These are phyloP conservation scores for Colletotrichum horii DNA, from an alignment of 2,329 filamentous ascomycete species.

Conservation along the genomic window DNA sequence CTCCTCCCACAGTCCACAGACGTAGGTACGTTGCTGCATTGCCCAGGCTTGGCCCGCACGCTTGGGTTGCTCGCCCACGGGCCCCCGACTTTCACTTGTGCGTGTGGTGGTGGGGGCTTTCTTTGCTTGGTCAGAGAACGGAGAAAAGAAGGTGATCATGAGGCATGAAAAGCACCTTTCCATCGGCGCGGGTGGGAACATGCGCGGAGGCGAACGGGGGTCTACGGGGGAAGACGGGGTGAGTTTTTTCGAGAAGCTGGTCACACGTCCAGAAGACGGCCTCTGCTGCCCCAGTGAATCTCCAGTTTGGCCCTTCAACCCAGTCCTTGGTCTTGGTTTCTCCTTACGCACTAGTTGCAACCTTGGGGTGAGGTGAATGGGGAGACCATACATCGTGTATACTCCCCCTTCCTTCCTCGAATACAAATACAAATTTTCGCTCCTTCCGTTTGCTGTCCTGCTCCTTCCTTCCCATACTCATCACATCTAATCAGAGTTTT, in stretches of 20 bases:
- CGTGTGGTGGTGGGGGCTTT: not conserved
- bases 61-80: constrained; percentile 16
- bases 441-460: not conserved
- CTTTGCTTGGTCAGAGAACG: not conserved
- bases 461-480: not conserved
- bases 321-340: not conserved
- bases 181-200: not conserved
- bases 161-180: constrained; percentile 16
- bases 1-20: constrained; percentile 10
- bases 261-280: not conserved
- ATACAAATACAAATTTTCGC: not conserved
- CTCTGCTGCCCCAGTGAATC: not conserved
- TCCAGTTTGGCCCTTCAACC: not conserved
- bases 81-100: constrained; percentile 14
- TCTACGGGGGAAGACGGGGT: constrained; percentile 10
- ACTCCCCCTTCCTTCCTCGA: not conserved
- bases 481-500: constrained; percentile 5
- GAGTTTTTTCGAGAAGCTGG: not conserved
- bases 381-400: not conserved
- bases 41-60: constrained; percentile 2
- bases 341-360: not conserved
- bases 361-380: not conserved
- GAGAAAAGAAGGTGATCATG: constrained; percentile 10
- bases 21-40: not conserved
- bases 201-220: constrained; percentile 18